phyloP scores from a whole-genome alignment of 2,329 filamentous ascomycete genomes.

The Penicillium italicum region DNA sequence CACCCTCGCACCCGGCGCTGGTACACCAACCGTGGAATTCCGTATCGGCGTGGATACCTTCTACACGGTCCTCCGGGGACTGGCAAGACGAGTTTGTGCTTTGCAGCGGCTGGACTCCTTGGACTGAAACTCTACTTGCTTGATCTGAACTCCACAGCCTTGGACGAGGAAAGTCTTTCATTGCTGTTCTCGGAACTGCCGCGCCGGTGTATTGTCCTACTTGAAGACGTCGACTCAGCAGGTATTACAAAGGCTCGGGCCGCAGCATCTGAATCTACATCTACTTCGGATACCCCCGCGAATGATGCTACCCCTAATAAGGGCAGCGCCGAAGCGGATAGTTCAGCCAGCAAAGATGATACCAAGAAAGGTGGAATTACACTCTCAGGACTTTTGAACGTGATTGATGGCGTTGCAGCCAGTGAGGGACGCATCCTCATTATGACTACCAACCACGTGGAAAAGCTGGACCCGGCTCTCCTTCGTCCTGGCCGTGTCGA shows the following conservation, averaged over 20 bases:
- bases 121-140: constrained; percentile 70
- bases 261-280: neutral
- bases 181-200: constrained; percentile 65
- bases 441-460: constrained; percentile 68
- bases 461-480: constrained; percentile 62
- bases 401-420: constrained; percentile 66
- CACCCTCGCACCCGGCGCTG: constrained; percentile 57
- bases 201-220: constrained; percentile 65
- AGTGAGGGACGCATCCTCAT: constrained; percentile 68
- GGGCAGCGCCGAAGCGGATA: constrained; percentile 17
- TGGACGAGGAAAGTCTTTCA: constrained; percentile 64
- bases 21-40: constrained; percentile 79
- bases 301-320: neutral
- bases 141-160: constrained; percentile 58
- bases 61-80: constrained; percentile 77
- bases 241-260: constrained; percentile 60
- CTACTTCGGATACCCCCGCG: neutral
- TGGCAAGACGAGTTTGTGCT: constrained; percentile 69
- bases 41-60: constrained; percentile 79
- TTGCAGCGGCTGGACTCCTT: constrained; percentile 68
- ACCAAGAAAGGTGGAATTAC: constrained; percentile 50
- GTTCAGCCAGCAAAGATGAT: constrained; percentile 1
- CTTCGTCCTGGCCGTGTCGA: constrained; percentile 66
- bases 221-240: constrained; percentile 73
- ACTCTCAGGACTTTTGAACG: constrained; percentile 65